Base-by-base conservation (phyloP, 306 rosid genomes). In the Cucurbita ficifolia region DNA sequence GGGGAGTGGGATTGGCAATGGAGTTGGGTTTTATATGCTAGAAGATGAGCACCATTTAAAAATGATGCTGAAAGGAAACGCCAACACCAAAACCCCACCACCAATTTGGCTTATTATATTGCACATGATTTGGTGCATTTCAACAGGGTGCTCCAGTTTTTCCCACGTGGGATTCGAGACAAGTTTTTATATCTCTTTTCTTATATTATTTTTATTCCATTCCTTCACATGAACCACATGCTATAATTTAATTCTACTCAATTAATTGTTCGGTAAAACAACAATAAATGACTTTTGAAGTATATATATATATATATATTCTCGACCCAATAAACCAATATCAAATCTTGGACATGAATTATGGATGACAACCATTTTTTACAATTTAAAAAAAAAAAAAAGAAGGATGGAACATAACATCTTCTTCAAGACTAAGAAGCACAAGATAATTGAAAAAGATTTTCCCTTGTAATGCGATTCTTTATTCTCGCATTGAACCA, bases 11-110 rank as follows among this genome's bases (percentile, higher is more conserved):
- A 29, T 53, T 43, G 56, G 35, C 55, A 67, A 12, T 13, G 72
- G 36, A 68, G 54, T 48, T 55, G 24, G 52, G 14, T 69, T 70
- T 70, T 70, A 70, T 70, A 70, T 40, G 74, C 74, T 29, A 49
- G 21, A 4, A 29, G 57, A 33, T 49, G 43, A 69, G 38, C 8
- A 42, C 1, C 10, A 65, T 36, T 49, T 13, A 13, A 14, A 49
- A 61, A 38, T 33, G 24, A 43, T 43, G 73, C 73, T 46, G 73
- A 68, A 22, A 68, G 46, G 7, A 19, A 68, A 68, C 73, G 56
- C 73, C 55, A 68, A 45, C 73, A 46, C 21, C 18, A 3, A 8
- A 3, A 17, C n/a, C 11, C 33, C 33, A 29, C 3, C 33, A 29
- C 33, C 33, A 29, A 21, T 18, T 19, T 19, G 54, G 33, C 0